These are phyloP conservation scores for Dendryphion nanum DNA, from an alignment of 2,329 filamentous ascomycete species.

Conservation along the genomic window DNA sequence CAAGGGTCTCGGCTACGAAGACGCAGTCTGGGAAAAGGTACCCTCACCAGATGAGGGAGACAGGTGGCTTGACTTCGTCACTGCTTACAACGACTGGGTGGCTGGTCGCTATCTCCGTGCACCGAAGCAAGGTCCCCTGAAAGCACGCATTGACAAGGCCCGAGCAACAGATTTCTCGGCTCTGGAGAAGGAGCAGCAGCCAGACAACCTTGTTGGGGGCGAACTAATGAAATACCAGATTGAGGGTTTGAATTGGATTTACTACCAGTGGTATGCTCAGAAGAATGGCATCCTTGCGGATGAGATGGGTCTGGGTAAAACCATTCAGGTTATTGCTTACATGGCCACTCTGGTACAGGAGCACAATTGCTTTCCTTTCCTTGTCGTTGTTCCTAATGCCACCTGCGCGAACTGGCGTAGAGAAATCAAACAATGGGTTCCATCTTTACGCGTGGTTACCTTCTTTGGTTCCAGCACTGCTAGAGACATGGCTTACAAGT, in stretches of 20 bases:
- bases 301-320: constrained; percentile 98
- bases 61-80: constrained; percentile 75
- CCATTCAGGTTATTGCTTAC: constrained; percentile 85
- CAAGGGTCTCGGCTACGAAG: constrained; percentile 86
- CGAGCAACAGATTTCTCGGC: constrained; percentile 65
- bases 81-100: constrained; percentile 84
- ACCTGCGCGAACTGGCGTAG: constrained; percentile 98
- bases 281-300: constrained; percentile 91
- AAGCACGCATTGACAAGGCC: constrained; percentile 66
- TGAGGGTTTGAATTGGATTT: constrained; percentile 91
- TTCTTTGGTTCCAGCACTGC: constrained; percentile 79
- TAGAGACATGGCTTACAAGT: constrained; percentile 72
- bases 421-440: constrained; percentile 92
- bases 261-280: constrained; percentile 80
- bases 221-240: constrained; percentile 92
- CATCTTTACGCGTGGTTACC: constrained; percentile 80
- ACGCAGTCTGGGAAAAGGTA: constrained; percentile 84
- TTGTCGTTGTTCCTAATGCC: constrained; percentile 90
- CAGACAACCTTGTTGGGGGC: constrained; percentile 69
- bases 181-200: constrained; percentile 69
- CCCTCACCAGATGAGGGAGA: constrained; percentile 64
- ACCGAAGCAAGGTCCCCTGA: constrained; percentile 56
- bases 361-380: constrained; percentile 80
- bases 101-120: constrained; percentile 71
- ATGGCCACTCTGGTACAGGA: constrained; percentile 65